phyloP scores from a whole-genome alignment of 2,329 filamentous ascomycete species.

The Colletotrichum sp. region DNA sequence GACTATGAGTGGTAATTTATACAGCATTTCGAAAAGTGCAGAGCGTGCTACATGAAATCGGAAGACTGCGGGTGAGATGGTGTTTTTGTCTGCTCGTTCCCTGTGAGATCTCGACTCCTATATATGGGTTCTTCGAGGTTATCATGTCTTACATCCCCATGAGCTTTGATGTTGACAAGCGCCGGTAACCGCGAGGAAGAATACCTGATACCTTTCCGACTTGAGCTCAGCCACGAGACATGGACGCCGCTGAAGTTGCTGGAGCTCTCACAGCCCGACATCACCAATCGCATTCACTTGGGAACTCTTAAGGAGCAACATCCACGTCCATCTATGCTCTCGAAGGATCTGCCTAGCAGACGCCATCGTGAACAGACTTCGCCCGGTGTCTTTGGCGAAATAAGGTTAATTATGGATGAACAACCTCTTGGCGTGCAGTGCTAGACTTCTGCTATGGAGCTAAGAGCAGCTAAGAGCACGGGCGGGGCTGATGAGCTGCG shows the following conservation, averaged over 20 bases:
- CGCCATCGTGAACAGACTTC: not conserved
- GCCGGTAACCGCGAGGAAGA: not conserved
- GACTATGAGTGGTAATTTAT: not conserved
- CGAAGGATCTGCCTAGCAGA: not conserved
- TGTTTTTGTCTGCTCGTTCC: not conserved
- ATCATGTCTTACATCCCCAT: not conserved
- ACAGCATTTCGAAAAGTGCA: not conserved
- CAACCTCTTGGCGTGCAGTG: not conserved
- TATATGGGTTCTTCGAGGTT: not conserved
- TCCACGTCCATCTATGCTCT: not conserved
- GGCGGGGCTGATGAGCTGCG: not conserved
- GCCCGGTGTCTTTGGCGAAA: not conserved
- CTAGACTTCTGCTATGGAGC: not conserved
- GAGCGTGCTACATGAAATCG: accelerated
- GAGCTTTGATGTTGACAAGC: not conserved
- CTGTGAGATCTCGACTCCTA: not conserved
- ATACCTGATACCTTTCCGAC: not conserved
- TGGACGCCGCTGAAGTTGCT: not conserved
- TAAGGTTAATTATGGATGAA: not conserved
- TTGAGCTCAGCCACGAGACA: not conserved
- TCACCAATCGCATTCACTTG: slow-evolving; percentile 2
- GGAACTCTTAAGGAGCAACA: not conserved
- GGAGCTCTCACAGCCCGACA: not conserved
- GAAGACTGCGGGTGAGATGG: not conserved
- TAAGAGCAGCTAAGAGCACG: not conserved